Conservation (phyloP, 2,329 filamentous ascomycete genomes). For the Fusarium succisae region DNA sequence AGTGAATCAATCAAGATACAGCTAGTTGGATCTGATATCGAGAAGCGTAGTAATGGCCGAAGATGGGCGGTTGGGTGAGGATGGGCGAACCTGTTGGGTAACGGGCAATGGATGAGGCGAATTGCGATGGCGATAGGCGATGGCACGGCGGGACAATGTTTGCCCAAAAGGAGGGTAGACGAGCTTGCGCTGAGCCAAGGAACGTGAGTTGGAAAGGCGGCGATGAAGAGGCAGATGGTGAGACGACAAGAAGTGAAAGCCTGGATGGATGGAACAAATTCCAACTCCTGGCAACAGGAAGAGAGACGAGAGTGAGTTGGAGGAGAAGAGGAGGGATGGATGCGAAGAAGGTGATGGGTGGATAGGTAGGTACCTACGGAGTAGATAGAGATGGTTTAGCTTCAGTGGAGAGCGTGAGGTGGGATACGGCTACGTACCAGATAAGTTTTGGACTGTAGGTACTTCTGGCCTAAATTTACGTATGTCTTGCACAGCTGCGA, state of each 20-base stretch:
- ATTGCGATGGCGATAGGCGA: conserved; percentile 43
- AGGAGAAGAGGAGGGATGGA: conserved; percentile 37
- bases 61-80: conserved; percentile 37
- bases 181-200: conserved; percentile 51
- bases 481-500: conserved; percentile 17
- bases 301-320: conserved; percentile 41
- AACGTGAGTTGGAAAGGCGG: conserved; percentile 49
- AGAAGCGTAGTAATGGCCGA: conserved; percentile 36
- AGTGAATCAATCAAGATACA: conserved; percentile 34
- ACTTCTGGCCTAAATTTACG: conserved; percentile 32
- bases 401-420: conserved; percentile 31
- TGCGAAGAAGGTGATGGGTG: conserved; percentile 35
- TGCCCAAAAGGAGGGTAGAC: conserved; percentile 52
- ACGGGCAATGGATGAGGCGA: conserved; percentile 40
- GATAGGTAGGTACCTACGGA: conserved; percentile 17
- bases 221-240: conserved; percentile 50
- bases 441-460: conserved; percentile 25
- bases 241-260: conserved; percentile 54
- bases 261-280: conserved; percentile 53
- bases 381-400: conserved; percentile 36
- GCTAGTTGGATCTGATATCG: conserved; percentile 37
- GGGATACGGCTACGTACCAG: conserved; percentile 23
- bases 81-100: conserved; percentile 36
- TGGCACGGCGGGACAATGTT: conserved; percentile 47
- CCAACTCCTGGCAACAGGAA: conserved; percentile 47